A percentile compares a stretch with the other conserved stretches of the same genome.
phyloP scores from a whole-genome alignment of 768 basidiomycete genomes.

The Hemileccinum impolitum region DNA sequence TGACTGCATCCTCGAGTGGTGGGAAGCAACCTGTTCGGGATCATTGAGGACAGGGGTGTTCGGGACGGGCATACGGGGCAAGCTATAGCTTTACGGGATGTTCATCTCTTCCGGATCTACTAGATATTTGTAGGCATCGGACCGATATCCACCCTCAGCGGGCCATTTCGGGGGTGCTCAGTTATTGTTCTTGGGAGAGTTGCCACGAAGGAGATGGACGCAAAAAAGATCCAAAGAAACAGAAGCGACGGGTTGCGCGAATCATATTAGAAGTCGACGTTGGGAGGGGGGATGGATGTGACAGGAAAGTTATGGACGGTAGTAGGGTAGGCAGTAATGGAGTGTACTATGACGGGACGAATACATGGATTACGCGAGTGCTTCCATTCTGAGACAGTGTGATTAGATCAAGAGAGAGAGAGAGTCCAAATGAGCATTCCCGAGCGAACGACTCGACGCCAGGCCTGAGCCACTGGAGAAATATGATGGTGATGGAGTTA shows the following conservation, averaged over 20 bases:
- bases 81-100: conserved; percentile 32
- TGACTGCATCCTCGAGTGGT: conserved; percentile 68
- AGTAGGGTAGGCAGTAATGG: conserved; percentile 4
- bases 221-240: not conserved
- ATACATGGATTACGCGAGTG: conserved; percentile 15
- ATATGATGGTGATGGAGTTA: conserved; percentile 25
- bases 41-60: conserved; percentile 61
- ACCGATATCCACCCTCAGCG: not conserved
- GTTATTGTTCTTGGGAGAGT: too few species aligned
- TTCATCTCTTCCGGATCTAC: too few species aligned
- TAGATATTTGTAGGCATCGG: not conserved
- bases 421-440: conserved; percentile 1
- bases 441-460: not conserved
- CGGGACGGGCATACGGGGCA: conserved; percentile 51
- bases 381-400: conserved; percentile 18
- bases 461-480: too few species aligned
- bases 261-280: not conserved
- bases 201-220: too few species aligned
- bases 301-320: conserved; percentile 1
- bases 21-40: conserved; percentile 43
- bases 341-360: not conserved
- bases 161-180: too few species aligned
- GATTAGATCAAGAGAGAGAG: conserved; percentile 18
- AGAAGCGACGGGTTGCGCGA: not conserved
- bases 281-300: too few species aligned